Base-by-base conservation (phyloP, 2,329 filamentous ascomycete species). In the Hypoxylon sp. region DNA sequence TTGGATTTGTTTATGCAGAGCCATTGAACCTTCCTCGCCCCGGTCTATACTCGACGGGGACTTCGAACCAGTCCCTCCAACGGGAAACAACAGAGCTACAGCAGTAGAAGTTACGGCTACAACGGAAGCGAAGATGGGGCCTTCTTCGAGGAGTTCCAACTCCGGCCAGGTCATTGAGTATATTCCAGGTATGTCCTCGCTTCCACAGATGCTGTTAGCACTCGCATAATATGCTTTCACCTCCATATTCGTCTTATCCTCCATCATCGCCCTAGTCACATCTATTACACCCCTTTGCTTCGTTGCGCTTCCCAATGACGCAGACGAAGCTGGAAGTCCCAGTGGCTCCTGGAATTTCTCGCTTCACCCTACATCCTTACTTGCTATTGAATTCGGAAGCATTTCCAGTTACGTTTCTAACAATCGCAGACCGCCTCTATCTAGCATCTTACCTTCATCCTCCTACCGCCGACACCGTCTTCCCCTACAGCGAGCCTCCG, bases 91-190 rank as follows among this genome's bases (percentile, higher is more conserved):
- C 71, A 57, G 27, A 27, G 27, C 17, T 46, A 50, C 47, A 44
- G 31, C 29, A 50, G 11, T 24, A 64, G 59, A 44, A 61, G 50
- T 46, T 32, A 48, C 31, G 46, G 54, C 50, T 54, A 32, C 50
- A 47, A 61, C 19, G 31, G 55, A 46, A 76, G 72, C 73, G 69
- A 75, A 75, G 75, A 88, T 87, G 86, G 82, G 84, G 72, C 84
- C 85, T 80, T 83, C 85, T 72, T 82, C 79, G 73, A 79, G 81
- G 79, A 77, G 76, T 78, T 77, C 87, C 79, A 92, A 89, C 81
- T 88, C 93, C 83, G 94, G 93, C 70, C 93, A 97, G 84, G 90
- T 97, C 75, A 94, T 98, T 79, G 94, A 98, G 85, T 98, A 97
- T 82, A 97, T 98, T 76, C 92, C 94, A 85, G 93, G 94, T 97